Base-by-base conservation (phyloP, 2,329 filamentous ascomycete genomes). In the Acarospora socialis region DNA sequence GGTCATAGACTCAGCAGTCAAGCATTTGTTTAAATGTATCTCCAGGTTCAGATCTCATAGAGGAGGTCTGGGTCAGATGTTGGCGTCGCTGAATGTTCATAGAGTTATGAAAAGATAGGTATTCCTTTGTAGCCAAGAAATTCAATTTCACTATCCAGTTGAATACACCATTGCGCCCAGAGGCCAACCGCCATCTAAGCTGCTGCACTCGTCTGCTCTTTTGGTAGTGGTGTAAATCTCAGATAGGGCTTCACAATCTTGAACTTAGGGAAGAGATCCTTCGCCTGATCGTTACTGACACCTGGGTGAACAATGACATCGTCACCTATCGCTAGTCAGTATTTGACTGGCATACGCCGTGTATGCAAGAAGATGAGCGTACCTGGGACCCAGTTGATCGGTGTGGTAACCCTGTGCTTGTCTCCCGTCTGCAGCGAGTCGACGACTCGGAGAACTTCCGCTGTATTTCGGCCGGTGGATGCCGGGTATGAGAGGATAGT, bases 241-340 rank as follows among this genome's bases (percentile, higher is more conserved):
- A 73, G 57, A 57, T 73, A 73, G 24, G 70, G 70, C 63, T 72
- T 73, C 39, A 75, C 66, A 39, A 72, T 67, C 46, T 61, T 64
- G 54, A 74, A 62, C 41, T 73, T 59, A 7, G 69, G 68, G 57
- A 70, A 74, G 33, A 69, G 55, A 44, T 64, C 60, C 58, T 70
- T 66, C 16, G 68, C 70, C 47, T 69, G 57, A 35, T 70, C 66
- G 45, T 63, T 70, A 53, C 63, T 68, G 48, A 73, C 60, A 42
- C 52, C 54, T 33, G 70, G 69, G 52, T 70, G 67, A 25, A 75
- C 70, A 45, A 74, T 73, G 40, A 73, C 69, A 49, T 74, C 68
- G 45, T 70, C 65, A 28, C 50, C 36, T 36, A 21, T 48, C 44
- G 35, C 46, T 47, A 4, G 40, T 37, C 4, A 37, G 26, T 42